A percentile compares a stretch with the other conserved stretches of the same genome.
phyloP scores from a whole-genome alignment of 2,329 filamentous ascomycete species.

The Apiospora malaysiana region DNA sequence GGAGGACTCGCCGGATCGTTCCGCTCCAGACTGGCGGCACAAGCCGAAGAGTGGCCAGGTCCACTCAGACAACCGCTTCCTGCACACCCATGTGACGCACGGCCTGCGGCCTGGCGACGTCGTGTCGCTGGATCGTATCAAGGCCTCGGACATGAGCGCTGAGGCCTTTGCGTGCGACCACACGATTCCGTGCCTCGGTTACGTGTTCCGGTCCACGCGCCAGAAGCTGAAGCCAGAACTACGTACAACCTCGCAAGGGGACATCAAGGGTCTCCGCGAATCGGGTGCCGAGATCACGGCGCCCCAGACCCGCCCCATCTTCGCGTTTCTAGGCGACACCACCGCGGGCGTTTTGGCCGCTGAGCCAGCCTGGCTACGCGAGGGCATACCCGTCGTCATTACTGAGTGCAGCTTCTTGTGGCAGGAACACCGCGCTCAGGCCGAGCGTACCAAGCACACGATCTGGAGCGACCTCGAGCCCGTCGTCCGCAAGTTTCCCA shows the following conservation, averaged over 20 bases:
- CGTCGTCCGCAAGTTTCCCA: background rate
- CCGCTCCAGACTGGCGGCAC: background rate
- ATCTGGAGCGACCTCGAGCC: slow-evolving; percentile 51
- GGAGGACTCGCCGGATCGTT: background rate
- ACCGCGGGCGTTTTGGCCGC: slow-evolving; percentile 47
- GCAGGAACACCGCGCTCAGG: slow-evolving; percentile 50
- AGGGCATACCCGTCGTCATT: slow-evolving; percentile 51
- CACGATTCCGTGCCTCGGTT: slow-evolving; percentile 53
- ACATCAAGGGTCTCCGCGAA: slow-evolving; percentile 46
- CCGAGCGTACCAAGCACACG: slow-evolving; percentile 54
- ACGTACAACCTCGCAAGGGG: slow-evolving; percentile 40
- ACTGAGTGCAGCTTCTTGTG: slow-evolving; percentile 56
- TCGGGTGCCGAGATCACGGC: slow-evolving; percentile 47
- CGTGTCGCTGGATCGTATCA: slow-evolving; percentile 43
- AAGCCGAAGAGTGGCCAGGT: slow-evolving; percentile 1
- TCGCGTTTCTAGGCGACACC: slow-evolving; percentile 56
- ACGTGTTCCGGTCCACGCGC: slow-evolving; percentile 49
- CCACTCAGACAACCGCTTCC: slow-evolving; percentile 29
- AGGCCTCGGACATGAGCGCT: slow-evolving; percentile 42
- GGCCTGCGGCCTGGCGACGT: slow-evolving; percentile 43
- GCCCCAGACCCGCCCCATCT: slow-evolving; percentile 45
- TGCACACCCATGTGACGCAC: slow-evolving; percentile 48
- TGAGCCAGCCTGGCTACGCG: slow-evolving; percentile 46
- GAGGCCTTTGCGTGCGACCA: slow-evolving; percentile 53
- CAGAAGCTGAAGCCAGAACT: slow-evolving; percentile 47